phyloP scores from a whole-genome alignment of 129 eudicot genomes.

The Apium graveolens region DNA sequence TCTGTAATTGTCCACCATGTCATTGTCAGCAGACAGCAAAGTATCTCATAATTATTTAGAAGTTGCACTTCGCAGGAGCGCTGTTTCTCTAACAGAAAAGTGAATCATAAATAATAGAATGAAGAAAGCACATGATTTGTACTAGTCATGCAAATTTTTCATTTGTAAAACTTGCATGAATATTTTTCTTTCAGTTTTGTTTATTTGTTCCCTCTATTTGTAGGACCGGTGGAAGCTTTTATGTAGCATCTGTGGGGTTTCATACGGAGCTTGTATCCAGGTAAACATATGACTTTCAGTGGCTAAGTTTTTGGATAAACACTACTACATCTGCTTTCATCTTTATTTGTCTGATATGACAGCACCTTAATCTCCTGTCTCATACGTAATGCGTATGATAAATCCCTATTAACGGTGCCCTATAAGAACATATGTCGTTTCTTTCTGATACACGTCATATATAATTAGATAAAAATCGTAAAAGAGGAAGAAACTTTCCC shows the following conservation, averaged over 20 bases:
- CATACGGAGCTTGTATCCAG: constrained; percentile 99
- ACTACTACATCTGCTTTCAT: neutral
- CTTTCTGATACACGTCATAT: neutral
- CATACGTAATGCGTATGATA: neutral
- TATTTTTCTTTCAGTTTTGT: neutral
- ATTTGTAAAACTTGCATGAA: neutral
- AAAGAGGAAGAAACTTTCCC: neutral
- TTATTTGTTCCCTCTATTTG: constrained; percentile 13
- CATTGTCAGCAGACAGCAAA: neutral
- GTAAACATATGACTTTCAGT: constrained; percentile 29
- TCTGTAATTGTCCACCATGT: neutral
- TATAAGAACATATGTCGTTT: neutral
- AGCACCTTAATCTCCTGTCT: neutral
- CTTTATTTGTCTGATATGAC: neutral
- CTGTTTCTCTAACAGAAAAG: neutral
- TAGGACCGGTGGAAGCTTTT: constrained; percentile 98
- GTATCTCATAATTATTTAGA: neutral
- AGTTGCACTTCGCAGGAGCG: neutral
- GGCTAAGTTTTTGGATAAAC: neutral
- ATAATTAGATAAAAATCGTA: too few species aligned
- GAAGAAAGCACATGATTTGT: neutral
- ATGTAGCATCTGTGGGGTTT: constrained; percentile 89
- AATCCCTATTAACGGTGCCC: neutral
- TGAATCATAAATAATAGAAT: neutral
- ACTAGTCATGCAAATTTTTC: constrained; percentile 1